Percentiles rank a stretch among this genome's conserved stretches.
These are phyloP conservation scores for Trichosanthes truncata DNA, from an alignment of 306 rosid genomes.

Conservation along the genomic window DNA sequence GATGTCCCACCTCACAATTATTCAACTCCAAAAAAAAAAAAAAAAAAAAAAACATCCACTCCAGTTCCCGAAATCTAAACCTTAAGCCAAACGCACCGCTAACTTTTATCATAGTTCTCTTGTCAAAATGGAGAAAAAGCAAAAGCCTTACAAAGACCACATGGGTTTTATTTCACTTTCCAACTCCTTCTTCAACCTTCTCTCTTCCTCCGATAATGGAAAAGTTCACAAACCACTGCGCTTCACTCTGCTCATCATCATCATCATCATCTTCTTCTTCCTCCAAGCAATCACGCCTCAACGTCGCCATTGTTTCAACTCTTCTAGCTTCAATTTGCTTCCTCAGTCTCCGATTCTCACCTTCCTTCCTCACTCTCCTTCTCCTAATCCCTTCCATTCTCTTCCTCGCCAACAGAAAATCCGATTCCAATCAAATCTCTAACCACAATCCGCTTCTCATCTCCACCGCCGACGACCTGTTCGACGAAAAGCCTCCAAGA, in stretches of 20 bases:
- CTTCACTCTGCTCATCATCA: slow-evolving; percentile 13
- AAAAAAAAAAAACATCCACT: too few relatives aligned
- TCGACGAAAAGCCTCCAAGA: background rate
- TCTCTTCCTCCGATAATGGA: slow-evolving; percentile 24
- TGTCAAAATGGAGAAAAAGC: slow-evolving; percentile 2
- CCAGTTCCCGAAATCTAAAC: too few relatives aligned
- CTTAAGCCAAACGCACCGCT: background rate
- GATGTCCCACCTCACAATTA: too few relatives aligned
- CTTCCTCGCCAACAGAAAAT: slow-evolving; percentile 32
- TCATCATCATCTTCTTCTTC: background rate
- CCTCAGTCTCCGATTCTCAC: slow-evolving; percentile 23
- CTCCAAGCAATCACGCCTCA: slow-evolving; percentile 11
- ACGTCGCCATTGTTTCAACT: slow-evolving; percentile 23
- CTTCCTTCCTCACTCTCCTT: slow-evolving; percentile 25
- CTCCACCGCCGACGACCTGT: slow-evolving; percentile 2
- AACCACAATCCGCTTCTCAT: slow-evolving; percentile 7
- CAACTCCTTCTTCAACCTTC: background rate
- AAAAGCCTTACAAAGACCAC: background rate
- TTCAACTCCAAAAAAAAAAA: too few relatives aligned
- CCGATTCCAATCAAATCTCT: slow-evolving; percentile 13
- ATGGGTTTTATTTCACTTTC: slow-evolving; percentile 7
- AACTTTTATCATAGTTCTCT: background rate
- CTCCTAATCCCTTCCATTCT: slow-evolving; percentile 30
- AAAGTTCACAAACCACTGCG: slow-evolving; percentile 17
- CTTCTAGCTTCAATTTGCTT: slow-evolving; percentile 19